Conservation (phyloP, 108 stramenopile genomes). For the Stephanodiscus triporus region DNA sequence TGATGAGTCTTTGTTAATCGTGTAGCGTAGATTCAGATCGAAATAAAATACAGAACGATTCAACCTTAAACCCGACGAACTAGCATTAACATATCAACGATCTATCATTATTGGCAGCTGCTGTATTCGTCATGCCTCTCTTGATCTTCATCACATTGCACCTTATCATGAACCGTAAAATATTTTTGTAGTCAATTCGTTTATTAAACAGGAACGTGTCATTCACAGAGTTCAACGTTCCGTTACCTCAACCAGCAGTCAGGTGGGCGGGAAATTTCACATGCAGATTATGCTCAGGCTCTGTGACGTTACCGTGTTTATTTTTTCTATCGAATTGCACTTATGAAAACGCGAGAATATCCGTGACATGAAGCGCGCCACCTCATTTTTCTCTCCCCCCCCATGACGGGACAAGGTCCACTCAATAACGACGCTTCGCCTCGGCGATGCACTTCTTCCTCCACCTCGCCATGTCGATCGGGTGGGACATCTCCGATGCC, state of each 20-base stretch:
- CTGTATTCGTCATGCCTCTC: no score
- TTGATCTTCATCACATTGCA: no score
- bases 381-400: no score
- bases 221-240: neutral
- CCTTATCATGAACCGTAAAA: no score
- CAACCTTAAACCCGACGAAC: no score
- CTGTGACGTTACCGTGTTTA: no score
- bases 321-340: no score
- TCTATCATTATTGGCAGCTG: no score
- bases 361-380: neutral
- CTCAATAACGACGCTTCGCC: constrained; percentile 57
- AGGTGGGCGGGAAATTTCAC: neutral
- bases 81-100: no score
- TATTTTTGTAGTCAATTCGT: neutral
- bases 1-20: neutral
- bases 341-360: no score
- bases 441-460: constrained; percentile 91
- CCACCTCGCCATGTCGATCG: constrained; percentile 96
- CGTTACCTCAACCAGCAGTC: neutral
- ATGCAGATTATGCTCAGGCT: no score
- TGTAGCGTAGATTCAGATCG: neutral
- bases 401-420: neutral
- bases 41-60: no score
- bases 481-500: constrained; percentile 92
- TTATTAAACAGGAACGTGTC: neutral